phyloP scores from a whole-genome alignment of 257 asterid genomes.

The Asclepias syriaca region DNA sequence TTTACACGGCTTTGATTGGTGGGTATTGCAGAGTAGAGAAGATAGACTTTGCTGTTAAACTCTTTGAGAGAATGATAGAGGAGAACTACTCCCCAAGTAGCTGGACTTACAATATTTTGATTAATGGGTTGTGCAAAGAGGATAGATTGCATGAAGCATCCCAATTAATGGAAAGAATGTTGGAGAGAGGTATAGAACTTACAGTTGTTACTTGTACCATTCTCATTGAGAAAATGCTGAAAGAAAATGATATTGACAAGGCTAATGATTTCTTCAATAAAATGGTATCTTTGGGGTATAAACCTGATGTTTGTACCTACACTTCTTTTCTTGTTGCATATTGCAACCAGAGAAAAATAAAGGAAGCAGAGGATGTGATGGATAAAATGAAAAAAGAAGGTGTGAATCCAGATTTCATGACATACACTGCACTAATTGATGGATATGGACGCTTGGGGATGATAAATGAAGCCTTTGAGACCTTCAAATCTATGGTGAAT shows the following conservation, averaged over 20 bases:
- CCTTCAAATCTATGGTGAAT: constrained; percentile 49
- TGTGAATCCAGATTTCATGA: constrained; percentile 51
- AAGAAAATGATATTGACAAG: constrained; percentile 50
- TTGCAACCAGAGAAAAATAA: constrained; percentile 64
- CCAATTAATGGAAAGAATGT: constrained; percentile 45
- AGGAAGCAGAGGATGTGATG: constrained; percentile 63
- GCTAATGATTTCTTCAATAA: constrained; percentile 44
- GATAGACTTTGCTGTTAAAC: constrained; percentile 41
- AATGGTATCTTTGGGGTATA: constrained; percentile 45
- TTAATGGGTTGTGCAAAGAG: constrained; percentile 56
- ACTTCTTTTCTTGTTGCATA: constrained; percentile 70
- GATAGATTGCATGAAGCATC: constrained; percentile 47
- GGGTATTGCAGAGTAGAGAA: constrained; percentile 54
- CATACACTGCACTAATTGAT: constrained; percentile 63
- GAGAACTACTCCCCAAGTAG: constrained; percentile 49
- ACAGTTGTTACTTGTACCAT: constrained; percentile 49
- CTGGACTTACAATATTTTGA: constrained; percentile 54
- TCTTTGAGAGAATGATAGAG: constrained; percentile 48
- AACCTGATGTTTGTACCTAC: constrained; percentile 69
- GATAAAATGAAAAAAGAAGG: constrained; percentile 47
- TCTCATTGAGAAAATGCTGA: constrained; percentile 54
- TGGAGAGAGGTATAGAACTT: constrained; percentile 44
- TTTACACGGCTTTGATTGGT: constrained; percentile 52
- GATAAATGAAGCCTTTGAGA: constrained; percentile 41
- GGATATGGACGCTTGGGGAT: constrained; percentile 68